Percentiles rank a stretch among this genome's conserved stretches.
Evolutionary conservation across 371 early-diverging fungal species (phyloP).

Genomic region (Capniomyces stellatus): DNA sequence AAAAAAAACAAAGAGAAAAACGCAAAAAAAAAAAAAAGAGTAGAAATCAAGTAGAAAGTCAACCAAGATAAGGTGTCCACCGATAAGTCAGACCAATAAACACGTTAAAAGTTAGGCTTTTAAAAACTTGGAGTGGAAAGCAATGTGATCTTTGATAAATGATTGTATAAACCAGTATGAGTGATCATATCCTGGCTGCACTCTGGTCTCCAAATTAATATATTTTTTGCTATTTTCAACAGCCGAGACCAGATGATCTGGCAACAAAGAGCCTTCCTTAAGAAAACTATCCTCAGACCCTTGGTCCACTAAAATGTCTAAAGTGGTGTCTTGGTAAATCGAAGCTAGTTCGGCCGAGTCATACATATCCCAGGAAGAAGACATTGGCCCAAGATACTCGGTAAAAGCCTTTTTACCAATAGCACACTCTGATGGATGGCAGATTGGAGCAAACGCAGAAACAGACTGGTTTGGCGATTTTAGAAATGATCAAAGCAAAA

Average conservation of each 20-base stretch:
- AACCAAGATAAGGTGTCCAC: too few relatives aligned
- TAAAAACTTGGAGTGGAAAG: conserved; percentile 44
- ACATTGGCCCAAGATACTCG: conserved; percentile 42
- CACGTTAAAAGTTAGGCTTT: too few relatives aligned
- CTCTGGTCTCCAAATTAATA: conserved; percentile 35
- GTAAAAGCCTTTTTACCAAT: conserved; percentile 68
- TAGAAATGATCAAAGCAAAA: too few relatives aligned
- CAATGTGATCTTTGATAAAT: conserved; percentile 58
- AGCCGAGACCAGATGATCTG: conserved; percentile 32
- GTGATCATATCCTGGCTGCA: conserved; percentile 72
- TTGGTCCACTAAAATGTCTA: conserved; percentile 23
- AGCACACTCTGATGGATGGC: conserved; percentile 42
- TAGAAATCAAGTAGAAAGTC: too few relatives aligned
- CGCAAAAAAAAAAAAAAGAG: too few relatives aligned
- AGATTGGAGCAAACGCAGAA: conserved; percentile 75
- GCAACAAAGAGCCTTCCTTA: conserved; percentile 36
- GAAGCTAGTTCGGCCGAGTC: conserved; percentile 51
- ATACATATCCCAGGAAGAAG: conserved; percentile 40
- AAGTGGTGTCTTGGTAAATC: conserved; percentile 17
- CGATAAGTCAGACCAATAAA: too few relatives aligned
- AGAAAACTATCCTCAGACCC: conserved; percentile 55
- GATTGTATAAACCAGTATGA: conserved; percentile 64
- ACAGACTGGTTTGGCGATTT: conserved; percentile 23
- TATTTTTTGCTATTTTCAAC: conserved; percentile 20
- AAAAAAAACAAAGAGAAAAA: too few relatives aligned